Base-by-base conservation (phyloP, 176 grass and related monocot genomes). In the Triticum dicoccoides region DNA sequence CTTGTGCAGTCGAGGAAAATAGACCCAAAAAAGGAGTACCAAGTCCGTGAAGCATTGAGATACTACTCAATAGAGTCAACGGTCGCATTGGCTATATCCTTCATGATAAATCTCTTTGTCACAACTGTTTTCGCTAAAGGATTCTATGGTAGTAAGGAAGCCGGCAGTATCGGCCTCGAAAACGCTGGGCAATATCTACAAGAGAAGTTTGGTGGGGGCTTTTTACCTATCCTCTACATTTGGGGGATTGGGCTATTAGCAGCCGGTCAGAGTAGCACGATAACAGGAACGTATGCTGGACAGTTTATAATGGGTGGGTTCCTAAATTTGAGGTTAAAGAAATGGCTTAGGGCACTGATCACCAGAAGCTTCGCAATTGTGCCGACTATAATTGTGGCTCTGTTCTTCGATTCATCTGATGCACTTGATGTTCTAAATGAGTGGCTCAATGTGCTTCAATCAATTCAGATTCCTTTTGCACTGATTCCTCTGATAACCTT, bases 221-320 rank as follows among this genome's bases (percentile, higher is more conserved):
- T 86, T 73, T 90, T 94, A 59, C 94, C 97, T 83, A 96, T 99
- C 70, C 88, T 99, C 13, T 99, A 99, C 81, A 99, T 99, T 34
- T 99, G 97, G 97, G 97, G 94, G 25, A 87, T 96, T 70, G 97
- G 97, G 34, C 90, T 99, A 83, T 83, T 99, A 79, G 93, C 97
- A 0, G 97, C 97, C 5, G 97, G 97, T 0, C 97, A 99, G 80
- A 99, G 97, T 85, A 99, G 97, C 78, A 99, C 94, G 2, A 93
- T 99, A 80, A 99, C 97, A 32, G 97, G 97, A 71, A 99, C 97
- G 13, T 99, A 99, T 90, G 97, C 97, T 61, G 97, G 97, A 25
- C 97, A 99, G 82, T 99, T 99, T 88, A 99, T 99, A 86, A 99
- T 99, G 97, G 97, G 97, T n/a, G 97, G 97, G 66, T 99, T 99